These are phyloP conservation scores for Pelagomonas calceolata DNA, from an alignment of 108 stramenopile genomes.

Conservation along the genomic window DNA sequence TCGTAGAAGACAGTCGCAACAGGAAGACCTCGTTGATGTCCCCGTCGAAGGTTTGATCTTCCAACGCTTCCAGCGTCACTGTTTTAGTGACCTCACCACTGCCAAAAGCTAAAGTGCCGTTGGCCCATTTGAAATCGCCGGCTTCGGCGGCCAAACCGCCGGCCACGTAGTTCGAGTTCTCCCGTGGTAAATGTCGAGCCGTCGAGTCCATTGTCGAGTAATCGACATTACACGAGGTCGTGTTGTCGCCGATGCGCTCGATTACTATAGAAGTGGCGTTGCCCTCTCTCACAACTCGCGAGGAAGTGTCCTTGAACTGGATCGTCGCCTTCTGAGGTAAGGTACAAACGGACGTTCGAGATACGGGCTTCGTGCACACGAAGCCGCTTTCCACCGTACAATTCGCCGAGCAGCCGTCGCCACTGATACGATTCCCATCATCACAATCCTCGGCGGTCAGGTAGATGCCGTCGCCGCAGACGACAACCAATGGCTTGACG, in stretches of 20 bases:
- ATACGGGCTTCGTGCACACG: not conserved
- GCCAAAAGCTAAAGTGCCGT: constrained; percentile 9
- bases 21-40: not conserved
- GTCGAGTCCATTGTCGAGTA: constrained; percentile 7
- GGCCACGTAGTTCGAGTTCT: not conserved
- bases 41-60: constrained; percentile 10
- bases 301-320: not conserved
- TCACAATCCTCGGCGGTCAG: constrained; percentile 9
- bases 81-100: not conserved
- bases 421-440: constrained; percentile 2
- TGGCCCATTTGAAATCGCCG: constrained; percentile 2
- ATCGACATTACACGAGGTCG: not conserved
- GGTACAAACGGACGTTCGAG: not conserved
- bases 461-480: constrained; percentile 12
- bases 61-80: not conserved
- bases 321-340: not conserved
- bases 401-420: constrained; percentile 2
- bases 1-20: not conserved
- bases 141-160: not conserved
- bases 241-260: constrained; percentile 5
- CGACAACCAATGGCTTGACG: constrained; percentile 1
- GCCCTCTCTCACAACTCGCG: not conserved
- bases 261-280: not conserved
- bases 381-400: not conserved
- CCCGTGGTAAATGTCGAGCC: not conserved